Base-by-base conservation (phyloP, 2,329 filamentous ascomycete genomes). In the Teratosphaeria pseudoeucalypti region DNA sequence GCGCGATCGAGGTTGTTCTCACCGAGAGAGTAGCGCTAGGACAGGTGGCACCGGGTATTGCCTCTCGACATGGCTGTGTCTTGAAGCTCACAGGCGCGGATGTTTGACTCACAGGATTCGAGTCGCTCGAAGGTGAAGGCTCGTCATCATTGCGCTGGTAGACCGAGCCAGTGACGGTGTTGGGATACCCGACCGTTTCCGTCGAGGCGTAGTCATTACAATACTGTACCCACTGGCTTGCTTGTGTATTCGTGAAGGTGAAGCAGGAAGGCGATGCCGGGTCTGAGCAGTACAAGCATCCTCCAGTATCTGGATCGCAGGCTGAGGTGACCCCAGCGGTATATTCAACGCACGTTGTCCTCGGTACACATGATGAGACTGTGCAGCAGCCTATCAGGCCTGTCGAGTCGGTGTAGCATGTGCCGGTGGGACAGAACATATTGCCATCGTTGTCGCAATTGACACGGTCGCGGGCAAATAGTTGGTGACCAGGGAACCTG, bases 311-410 rank as follows among this genome's bases (percentile, higher is more conserved):
- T 37, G 59, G 49, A 54, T 66, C 62, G 56, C 63, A 65, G 32
- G 52, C 52, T 1, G 55, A 52, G 12, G 58, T 55, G 3, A 57
- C 12, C 16, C 47, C 56, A 23, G 56, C 9, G 5, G 59, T 57
- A 26, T 64, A 66, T 1, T 63, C 58, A 19, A 65, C 60, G 52
- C 64, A 66, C 1, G 49, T 58, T 32, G 63, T 62, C 23, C 65
- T 57, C 16, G 62, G 58, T 23, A 37, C 58, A 43, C 64, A 66
- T 19, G 56, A 61, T 11, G 63, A 52, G 14, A 56, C 60, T 32
- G 60, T 59, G 56, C 64, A 66, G 54, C 64, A 67, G 27, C 65
- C 64, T 16, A 67, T 57, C 6, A 59, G 60, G 10, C 61, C 58
- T 32, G 55, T 57, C 34, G 11, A 43, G 27, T 58, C 63, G 4